Percentiles rank a stretch among this genome's conserved stretches.
Evolutionary conservation across 2,329 filamentous ascomycete genomes (phyloP).

Genomic region (Samsoniella hepiali): DNA sequence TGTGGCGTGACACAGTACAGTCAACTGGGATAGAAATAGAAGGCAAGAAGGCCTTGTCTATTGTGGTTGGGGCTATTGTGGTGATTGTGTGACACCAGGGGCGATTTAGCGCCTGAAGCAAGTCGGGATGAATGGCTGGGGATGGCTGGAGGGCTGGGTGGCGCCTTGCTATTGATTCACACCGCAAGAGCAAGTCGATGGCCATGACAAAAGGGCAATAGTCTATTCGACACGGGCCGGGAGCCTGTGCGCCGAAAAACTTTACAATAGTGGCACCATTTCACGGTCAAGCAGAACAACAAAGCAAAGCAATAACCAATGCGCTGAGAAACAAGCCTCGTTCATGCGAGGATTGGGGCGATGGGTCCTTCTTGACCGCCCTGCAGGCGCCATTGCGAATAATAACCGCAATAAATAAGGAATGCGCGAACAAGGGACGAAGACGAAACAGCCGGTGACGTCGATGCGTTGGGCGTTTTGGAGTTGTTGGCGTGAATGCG

Average conservation of each 20-base stretch:
- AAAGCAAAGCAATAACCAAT: background rate
- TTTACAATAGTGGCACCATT: background rate
- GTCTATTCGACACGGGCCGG: background rate
- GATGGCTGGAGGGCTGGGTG: background rate
- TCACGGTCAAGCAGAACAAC: background rate
- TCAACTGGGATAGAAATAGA: too few relatives aligned
- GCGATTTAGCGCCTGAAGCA: background rate
- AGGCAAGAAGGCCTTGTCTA: too few relatives aligned
- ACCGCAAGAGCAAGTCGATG: background rate
- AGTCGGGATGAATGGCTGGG: background rate
- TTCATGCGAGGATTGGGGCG: too few relatives aligned
- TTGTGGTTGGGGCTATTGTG: background rate
- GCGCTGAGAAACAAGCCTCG: too few relatives aligned
- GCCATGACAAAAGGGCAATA: background rate
- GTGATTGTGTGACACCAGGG: background rate
- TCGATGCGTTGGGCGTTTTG: background rate
- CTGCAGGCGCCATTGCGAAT: background rate
- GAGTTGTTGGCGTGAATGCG: slow-evolving; percentile 2
- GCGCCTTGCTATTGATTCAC: background rate
- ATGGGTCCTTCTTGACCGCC: background rate
- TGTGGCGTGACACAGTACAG: too few relatives aligned
- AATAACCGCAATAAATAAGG: background rate
- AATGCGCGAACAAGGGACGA: background rate
- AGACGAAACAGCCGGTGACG: slow-evolving; percentile 16
- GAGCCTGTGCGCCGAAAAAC: background rate